Conservation (phyloP, 257 asterid species). For the Solanum gracilifrons region DNA sequence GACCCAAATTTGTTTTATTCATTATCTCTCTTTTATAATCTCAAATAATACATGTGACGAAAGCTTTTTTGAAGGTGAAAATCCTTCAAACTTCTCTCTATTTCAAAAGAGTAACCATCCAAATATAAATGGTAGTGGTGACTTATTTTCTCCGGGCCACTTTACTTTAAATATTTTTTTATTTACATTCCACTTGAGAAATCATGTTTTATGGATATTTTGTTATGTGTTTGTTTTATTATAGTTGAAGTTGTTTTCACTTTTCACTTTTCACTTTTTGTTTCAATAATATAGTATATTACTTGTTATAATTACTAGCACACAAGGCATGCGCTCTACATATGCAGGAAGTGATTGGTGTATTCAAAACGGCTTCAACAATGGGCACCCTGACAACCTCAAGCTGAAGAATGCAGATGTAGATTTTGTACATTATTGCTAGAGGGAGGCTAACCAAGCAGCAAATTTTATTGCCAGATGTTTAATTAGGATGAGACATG, state of each 20-base stretch:
- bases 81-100: too few relatives aligned
- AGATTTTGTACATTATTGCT: not conserved
- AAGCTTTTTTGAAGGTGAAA: too few relatives aligned
- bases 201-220: too few relatives aligned
- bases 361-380: not conserved
- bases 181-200: too few relatives aligned
- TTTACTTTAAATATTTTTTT: too few relatives aligned
- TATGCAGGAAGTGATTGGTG: not conserved
- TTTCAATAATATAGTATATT: not conserved
- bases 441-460: not conserved
- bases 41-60: too few relatives aligned
- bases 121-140: too few relatives aligned
- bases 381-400: not conserved
- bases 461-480: too few relatives aligned
- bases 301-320: not conserved
- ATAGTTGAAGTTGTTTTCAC: not conserved
- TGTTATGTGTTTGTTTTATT: not conserved
- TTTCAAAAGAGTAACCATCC: too few relatives aligned
- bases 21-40: too few relatives aligned
- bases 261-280: not conserved
- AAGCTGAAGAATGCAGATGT: not conserved
- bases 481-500: not conserved
- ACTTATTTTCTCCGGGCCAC: too few relatives aligned
- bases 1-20: too few relatives aligned
- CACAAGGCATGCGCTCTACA: not conserved